Percentiles rank a stretch among this genome's conserved stretches.
These are phyloP conservation scores for Auxenochlorella pyrenoidosa DNA, from an alignment of 139 green algal genomes.

Conservation along the genomic window DNA sequence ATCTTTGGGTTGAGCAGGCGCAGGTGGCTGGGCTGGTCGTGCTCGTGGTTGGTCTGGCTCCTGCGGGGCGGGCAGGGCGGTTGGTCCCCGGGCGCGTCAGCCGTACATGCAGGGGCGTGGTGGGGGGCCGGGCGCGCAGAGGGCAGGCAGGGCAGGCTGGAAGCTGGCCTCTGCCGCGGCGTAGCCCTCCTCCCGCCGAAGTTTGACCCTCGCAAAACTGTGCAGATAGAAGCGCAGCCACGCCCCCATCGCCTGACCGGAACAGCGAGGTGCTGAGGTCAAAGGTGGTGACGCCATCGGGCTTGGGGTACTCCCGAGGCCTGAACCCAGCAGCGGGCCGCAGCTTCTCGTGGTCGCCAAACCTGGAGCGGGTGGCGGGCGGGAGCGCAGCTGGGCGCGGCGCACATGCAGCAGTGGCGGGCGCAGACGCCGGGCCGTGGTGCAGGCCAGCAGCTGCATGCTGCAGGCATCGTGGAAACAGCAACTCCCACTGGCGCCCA, in stretches of 20 bases:
- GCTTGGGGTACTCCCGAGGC: slow-evolving; percentile 79
- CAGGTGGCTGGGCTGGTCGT: slow-evolving; percentile 94
- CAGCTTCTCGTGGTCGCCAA: slow-evolving; percentile 74
- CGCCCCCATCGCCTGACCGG: slow-evolving; percentile 25
- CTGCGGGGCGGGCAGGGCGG: neutral
- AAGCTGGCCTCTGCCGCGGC: neutral
- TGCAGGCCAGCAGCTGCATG: no score
- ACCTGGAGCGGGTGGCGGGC: neutral
- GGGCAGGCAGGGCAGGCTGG: neutral
- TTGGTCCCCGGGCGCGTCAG: no score
- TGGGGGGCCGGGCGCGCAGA: no score
- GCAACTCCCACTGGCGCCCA: no score
- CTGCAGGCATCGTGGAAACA: no score
- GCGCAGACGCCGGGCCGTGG: no score
- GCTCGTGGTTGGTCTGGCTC: slow-evolving; percentile 93
- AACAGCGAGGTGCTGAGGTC: slow-evolving; percentile 88
- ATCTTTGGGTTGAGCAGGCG: slow-evolving; percentile 70
- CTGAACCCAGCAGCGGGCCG: slow-evolving; percentile 52
- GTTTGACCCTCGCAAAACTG: no score
- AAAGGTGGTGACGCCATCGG: slow-evolving; percentile 90
- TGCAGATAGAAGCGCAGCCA: no score
- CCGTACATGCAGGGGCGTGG: no score
- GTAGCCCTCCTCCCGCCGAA: no score
- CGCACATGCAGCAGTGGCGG: no score
- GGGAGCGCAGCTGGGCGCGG: neutral